phyloP scores from a whole-genome alignment of 192 early-diverging fungal species.

The Umbelopsis sp. region DNA sequence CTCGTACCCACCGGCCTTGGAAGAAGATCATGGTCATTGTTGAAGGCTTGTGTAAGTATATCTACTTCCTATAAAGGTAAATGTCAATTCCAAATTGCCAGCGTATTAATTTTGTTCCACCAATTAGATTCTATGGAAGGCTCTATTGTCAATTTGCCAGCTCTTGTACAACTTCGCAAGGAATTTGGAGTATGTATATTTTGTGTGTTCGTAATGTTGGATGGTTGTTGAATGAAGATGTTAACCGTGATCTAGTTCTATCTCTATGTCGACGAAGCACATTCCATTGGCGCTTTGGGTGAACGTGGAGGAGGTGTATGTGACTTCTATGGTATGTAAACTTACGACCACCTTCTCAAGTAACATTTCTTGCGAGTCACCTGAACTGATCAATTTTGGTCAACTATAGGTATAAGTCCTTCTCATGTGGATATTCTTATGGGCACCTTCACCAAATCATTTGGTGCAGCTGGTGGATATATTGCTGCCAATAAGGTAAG shows the following conservation, averaged over 20 bases:
- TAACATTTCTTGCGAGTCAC: no score
- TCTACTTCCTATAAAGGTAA: not conserved
- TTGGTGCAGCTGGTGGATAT: constrained; percentile 97
- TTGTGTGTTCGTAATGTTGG: not conserved
- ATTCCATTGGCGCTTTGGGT: constrained; percentile 94
- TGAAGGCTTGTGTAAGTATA: constrained; percentile 74
- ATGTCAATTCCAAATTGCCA: not conserved
- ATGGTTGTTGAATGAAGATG: constrained; percentile 29
- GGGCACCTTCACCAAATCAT: constrained; percentile 98
- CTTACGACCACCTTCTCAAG: no score
- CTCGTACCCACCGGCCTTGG: constrained; percentile 97
- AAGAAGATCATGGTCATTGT: constrained; percentile 98
- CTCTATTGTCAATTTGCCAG: constrained; percentile 84
- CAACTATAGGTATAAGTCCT: constrained; percentile 64
- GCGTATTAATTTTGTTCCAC: not conserved
- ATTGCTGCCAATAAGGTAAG: constrained; percentile 68
- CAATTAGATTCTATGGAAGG: constrained; percentile 87
- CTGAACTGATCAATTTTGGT: not conserved
- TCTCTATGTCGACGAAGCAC: constrained; percentile 96
- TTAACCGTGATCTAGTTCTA: constrained; percentile 63
- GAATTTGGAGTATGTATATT: constrained; percentile 73
- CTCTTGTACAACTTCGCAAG: constrained; percentile 84
- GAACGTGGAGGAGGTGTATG: constrained; percentile 93
- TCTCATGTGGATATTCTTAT: constrained; percentile 90
- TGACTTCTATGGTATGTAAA: constrained; percentile 85